Evolutionary conservation across 2,329 filamentous ascomycete species (phyloP).

Genomic region (Botrytis paeoniae): DNA sequence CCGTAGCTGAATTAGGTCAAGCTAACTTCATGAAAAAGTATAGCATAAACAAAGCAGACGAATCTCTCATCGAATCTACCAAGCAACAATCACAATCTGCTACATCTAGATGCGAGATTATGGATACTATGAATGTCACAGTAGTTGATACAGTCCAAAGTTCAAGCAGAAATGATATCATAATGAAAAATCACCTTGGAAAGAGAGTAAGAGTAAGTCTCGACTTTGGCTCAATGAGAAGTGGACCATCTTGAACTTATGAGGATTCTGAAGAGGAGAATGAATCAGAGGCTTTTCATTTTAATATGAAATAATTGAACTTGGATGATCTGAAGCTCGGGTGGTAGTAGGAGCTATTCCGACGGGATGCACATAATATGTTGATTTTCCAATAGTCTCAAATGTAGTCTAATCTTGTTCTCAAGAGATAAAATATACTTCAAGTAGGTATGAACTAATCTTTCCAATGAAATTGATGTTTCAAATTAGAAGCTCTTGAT

Average conservation of each 20-base stretch:
- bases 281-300: not conserved
- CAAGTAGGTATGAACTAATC: not conserved
- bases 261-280: not conserved
- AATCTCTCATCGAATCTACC: not conserved
- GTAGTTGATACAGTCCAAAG: not conserved
- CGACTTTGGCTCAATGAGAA: not conserved
- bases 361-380: not conserved
- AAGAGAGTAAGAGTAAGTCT: not conserved
- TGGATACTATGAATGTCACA: not conserved
- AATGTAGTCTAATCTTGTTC: not conserved
- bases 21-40: no score
- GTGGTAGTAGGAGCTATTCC: not conserved
- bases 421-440: not conserved
- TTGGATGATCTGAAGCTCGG: not conserved
- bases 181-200: not conserved
- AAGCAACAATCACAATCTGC: rapidly evolving
- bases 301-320: not conserved
- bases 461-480: not conserved
- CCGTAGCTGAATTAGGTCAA: no score
- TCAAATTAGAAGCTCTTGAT: not conserved
- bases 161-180: not conserved
- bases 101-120: no score
- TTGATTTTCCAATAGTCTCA: not conserved
- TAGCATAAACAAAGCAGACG: no score
- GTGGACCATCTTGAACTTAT: no score